These are phyloP conservation scores for Cystobasidium ongulense DNA, from an alignment of 768 basidiomycete genomes.

Conservation along the genomic window DNA sequence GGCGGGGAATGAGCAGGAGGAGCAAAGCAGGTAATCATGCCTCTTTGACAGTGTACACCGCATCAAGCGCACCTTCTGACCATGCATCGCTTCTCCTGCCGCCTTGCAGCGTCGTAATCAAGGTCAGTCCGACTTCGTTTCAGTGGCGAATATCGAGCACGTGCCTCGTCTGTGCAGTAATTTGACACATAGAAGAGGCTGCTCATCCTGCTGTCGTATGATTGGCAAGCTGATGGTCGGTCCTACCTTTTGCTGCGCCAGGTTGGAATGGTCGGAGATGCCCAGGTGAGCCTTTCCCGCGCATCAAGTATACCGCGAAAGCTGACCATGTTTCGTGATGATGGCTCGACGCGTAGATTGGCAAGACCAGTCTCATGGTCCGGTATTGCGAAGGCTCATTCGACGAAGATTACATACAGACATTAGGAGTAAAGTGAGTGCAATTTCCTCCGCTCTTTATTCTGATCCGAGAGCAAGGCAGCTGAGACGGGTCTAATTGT, in stretches of 20 bases:
- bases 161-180: neutral
- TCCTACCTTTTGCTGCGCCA: constrained; percentile 47
- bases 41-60: neutral
- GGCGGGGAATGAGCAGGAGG: constrained; percentile 8
- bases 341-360: constrained; percentile 55
- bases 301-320: neutral
- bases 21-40: constrained; percentile 23
- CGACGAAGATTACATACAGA: constrained; percentile 84
- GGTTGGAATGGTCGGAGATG: constrained; percentile 99
- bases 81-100: constrained; percentile 6
- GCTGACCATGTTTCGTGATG: neutral
- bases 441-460: neutral
- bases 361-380: constrained; percentile 98
- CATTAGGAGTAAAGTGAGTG: constrained; percentile 59
- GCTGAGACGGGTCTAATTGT: constrained; percentile 29
- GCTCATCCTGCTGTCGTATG: neutral
- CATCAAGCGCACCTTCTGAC: no score
- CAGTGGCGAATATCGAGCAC: neutral
- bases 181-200: neutral
- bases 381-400: constrained; percentile 94
- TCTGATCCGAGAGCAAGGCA: no score
- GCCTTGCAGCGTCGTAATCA: constrained; percentile 33
- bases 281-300: constrained; percentile 42
- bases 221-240: no score
- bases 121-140: constrained; percentile 7